Conservation (phyloP, 257 asterid species). For the Coffea eugenioides region DNA sequence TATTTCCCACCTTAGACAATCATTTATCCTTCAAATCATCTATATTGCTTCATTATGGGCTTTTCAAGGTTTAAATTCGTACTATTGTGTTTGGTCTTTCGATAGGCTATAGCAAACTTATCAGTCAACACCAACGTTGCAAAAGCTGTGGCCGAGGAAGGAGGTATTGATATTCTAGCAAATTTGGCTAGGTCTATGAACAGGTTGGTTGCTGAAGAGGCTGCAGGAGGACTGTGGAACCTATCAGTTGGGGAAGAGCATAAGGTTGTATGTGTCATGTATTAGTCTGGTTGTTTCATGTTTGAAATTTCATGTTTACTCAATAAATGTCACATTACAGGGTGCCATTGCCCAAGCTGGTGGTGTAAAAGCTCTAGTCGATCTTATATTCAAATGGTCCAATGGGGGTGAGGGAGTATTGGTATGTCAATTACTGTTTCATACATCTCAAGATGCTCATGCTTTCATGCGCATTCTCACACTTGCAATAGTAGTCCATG, state of each 20-base stretch:
- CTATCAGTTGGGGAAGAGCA: slow-evolving; percentile 85
- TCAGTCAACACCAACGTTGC: slow-evolving; percentile 82
- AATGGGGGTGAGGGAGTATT: slow-evolving; percentile 71
- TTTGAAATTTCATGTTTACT: background rate
- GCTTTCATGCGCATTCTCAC: background rate
- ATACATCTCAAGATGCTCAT: slow-evolving; percentile 11
- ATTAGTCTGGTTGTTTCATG: background rate
- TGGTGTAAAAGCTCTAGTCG: slow-evolving; percentile 81
- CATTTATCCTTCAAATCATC: background rate
- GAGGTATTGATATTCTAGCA: slow-evolving; percentile 67
- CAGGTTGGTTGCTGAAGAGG: slow-evolving; percentile 82
- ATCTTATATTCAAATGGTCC: slow-evolving; percentile 78
- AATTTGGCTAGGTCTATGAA: slow-evolving; percentile 69
- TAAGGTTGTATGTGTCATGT: slow-evolving; percentile 46
- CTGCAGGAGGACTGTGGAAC: slow-evolving; percentile 92
- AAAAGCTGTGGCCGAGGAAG: slow-evolving; percentile 87
- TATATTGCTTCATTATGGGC: background rate
- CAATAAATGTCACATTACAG: slow-evolving; percentile 35
- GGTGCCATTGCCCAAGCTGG: slow-evolving; percentile 82
- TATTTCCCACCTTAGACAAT: background rate
- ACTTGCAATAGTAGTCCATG: slow-evolving; percentile 6
- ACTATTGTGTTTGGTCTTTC: slow-evolving; percentile 18
- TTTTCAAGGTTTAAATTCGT: background rate
- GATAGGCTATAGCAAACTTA: slow-evolving; percentile 79
- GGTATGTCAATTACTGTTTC: slow-evolving; percentile 43